Base-by-base conservation (phyloP, 2,329 filamentous ascomycete genomes). In the Ceratocystis variospora region DNA sequence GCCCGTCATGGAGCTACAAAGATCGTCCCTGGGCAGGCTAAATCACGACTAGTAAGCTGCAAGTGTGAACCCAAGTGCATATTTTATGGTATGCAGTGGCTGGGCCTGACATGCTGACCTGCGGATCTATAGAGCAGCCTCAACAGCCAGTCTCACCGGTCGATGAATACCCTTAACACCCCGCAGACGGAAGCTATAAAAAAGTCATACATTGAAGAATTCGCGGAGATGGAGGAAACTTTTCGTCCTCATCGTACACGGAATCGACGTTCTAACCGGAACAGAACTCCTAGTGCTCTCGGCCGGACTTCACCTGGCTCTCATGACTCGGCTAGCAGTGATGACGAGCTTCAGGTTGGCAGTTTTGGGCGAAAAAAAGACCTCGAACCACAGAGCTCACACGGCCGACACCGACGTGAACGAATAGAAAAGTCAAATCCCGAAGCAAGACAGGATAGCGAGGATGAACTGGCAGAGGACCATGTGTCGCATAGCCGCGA, bases 281-380 rank as follows among this genome's bases (percentile, higher is more conserved):
- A 22, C 19, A 17, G 15, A 10, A 59, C 55, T 15, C 15, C 55
- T n/a, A 65, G 63, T 41, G 48, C 10, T 15, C 19, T 53, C 3
- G 31, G n/a, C 41, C 33, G 33, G 15, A 15, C n/a, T 25, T 33
- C 41, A 5, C 53, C 53, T 5, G 41, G 45, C 48, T 17, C 33
- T 7, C 45, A 31, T 15, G 53, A 46, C 12, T 48, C 46, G 46
- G 22, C 50, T 33, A 66, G 62, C 41, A 62, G 62, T 44, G 41
- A 33, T 33, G 65, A 66, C 37, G 65, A 66, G 48, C 65, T 66
- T 19, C 65, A 66, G 48, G 59, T 5, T 22, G 22, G 25, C 10
- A 31, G 15, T 10, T 17, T 25, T 31, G 15, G 44, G 15, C 6
- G 12, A 5, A 7, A 17, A 19, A 53, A 53, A 63, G 62, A 63